A percentile compares a stretch with the other conserved stretches of the same genome.
Conservation (phyloP, 2,329 filamentous ascomycete genomes). For the Periglandula ipomoeae region DNA sequence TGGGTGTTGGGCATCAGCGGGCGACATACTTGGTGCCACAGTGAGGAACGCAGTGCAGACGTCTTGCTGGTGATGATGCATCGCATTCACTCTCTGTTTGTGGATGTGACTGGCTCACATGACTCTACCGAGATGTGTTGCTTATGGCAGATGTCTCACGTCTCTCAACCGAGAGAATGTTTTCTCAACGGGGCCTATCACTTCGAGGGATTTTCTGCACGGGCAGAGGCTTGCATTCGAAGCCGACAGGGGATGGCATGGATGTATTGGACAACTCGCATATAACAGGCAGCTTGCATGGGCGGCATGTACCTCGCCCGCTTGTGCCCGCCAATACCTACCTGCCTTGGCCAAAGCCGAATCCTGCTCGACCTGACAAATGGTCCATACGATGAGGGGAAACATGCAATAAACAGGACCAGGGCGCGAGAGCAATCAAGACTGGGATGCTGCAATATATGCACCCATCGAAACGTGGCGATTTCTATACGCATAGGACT, state of each 20-base stretch:
- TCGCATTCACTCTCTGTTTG: background rate
- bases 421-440: background rate
- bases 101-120: slow-evolving; percentile 2
- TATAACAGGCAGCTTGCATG: background rate
- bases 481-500: slow-evolving; percentile 15
- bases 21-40: background rate
- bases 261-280: background rate
- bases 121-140: slow-evolving; percentile 1
- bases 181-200: background rate
- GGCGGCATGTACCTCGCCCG: background rate
- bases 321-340: background rate
- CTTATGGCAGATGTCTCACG: background rate
- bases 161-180: background rate
- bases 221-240: background rate
- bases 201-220: background rate
- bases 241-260: background rate
- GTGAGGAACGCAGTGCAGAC: background rate
- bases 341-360: too few relatives aligned
- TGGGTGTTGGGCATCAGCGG: background rate
- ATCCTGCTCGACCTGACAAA: background rate
- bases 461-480: slow-evolving; percentile 18
- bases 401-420: slow-evolving; percentile 4
- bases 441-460: background rate
- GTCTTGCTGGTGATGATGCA: background rate
- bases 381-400: slow-evolving; percentile 4